A percentile compares a stretch with the other conserved stretches of the same genome.
Evolutionary conservation across 163 green algal genomes (phyloP).

Genomic region (Coccomyxa subellipsoidea): DNA sequence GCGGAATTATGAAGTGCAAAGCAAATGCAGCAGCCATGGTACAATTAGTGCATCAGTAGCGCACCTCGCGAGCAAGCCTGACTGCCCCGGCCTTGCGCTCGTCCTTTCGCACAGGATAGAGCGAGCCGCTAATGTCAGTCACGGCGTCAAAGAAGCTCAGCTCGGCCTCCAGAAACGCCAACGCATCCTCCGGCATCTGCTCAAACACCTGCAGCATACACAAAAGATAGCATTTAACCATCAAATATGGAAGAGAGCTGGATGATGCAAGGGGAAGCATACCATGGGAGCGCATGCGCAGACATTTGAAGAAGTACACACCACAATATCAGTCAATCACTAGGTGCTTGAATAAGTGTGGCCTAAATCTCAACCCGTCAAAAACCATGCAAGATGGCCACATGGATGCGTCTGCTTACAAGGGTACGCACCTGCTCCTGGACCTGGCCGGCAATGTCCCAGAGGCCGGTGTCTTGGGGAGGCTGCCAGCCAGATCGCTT

Average conservation of each 20-base stretch:
- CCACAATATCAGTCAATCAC: too few relatives aligned
- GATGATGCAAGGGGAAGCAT: too few relatives aligned
- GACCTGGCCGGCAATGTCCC: conserved; percentile 56
- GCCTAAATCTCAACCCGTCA: too few relatives aligned
- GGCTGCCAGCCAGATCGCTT: conserved; percentile 85
- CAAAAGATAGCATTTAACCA: too few relatives aligned
- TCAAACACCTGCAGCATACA: conserved; percentile 20
- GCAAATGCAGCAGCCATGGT: too few relatives aligned
- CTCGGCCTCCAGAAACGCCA: conserved; percentile 71
- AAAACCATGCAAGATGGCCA: too few relatives aligned
- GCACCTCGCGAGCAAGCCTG: conserved; percentile 39
- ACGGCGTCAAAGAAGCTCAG: conserved; percentile 83
- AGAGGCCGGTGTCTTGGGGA: conserved; percentile 81
- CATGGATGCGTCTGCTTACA: too few relatives aligned
- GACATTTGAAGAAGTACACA: not conserved
- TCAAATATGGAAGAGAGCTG: too few relatives aligned
- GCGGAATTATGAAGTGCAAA: too few relatives aligned
- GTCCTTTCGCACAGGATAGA: conserved; percentile 74
- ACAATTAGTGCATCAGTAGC: not conserved
- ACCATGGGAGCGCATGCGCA: too few relatives aligned
- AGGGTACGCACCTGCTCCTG: conserved; percentile 12
- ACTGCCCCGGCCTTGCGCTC: conserved; percentile 68
- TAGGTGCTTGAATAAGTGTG: too few relatives aligned
- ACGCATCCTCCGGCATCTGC: conserved; percentile 9
- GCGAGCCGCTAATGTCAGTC: conserved; percentile 69